Base-by-base conservation (phyloP, 441 rosid genomes). In the Brassica hybrid region DNA sequence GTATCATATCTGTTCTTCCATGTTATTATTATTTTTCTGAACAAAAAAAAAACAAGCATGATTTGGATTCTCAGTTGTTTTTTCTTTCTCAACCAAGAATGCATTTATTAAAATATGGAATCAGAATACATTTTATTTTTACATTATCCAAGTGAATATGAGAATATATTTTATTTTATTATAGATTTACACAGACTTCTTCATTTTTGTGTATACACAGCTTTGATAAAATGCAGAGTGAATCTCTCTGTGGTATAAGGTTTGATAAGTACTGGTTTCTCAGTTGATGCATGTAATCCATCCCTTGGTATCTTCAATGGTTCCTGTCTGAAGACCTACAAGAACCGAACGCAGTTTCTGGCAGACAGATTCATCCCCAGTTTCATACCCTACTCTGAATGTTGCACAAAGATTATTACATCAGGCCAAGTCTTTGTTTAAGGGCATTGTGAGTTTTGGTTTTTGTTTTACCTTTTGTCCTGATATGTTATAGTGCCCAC, bases 291-390 rank as follows among this genome's bases (percentile, higher is more conserved):
- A 79, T 11, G 84, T 58, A 32, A 73, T 82, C 97, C 99, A 94
- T 58, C 94, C 96, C 61, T 88, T 86, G 34, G 79, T 87, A 59
- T 94, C 99, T 76, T 89, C 89, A 14, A 84, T 73, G 2, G 65
- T 25, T 27, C 99, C 99, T 25, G 76, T 89, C 78, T 93, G 91
- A 18, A 94, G 87, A 18, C 96, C 93, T 2, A 85, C 89, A 9
- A 94, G 96, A 34, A 76, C 82, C 0, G 87, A 72, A 72, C 86
- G 83, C 61, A 94, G 79, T 80, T 90, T 82, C 79, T 77, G 57
- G 65, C 86, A 74, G 65, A 87, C 86, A 14, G 88, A 81, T 48
- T 82, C 73, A 36, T 75, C 76, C 56, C 84, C 85, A 2, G 82
- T 81, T 75, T 77, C 82, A 85, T 84, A 95, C 83, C 87, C 88